Evolutionary conservation across 371 early-diverging fungal species (phyloP).

Genomic region (Parasitella parasitica): DNA sequence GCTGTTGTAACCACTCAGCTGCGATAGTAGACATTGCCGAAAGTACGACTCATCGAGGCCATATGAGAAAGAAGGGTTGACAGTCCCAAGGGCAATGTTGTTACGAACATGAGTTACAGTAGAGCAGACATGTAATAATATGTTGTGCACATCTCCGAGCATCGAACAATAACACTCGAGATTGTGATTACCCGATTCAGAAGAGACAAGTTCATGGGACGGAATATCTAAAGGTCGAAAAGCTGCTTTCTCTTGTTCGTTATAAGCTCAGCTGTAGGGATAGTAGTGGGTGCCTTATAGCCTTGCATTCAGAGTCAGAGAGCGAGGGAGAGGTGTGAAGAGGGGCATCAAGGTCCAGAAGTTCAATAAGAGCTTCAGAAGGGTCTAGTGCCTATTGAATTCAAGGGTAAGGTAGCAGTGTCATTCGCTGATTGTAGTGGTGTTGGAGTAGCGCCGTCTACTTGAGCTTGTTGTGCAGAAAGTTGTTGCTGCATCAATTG

Average conservation of each 20-base stretch:
- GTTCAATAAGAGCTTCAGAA: neutral
- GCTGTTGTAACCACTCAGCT: too few species aligned
- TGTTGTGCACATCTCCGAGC: neutral
- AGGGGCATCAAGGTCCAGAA: neutral
- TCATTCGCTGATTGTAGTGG: slow-evolving; percentile 1
- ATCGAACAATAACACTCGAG: neutral
- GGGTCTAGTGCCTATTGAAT: neutral
- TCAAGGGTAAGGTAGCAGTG: neutral
- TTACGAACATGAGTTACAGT: too few species aligned
- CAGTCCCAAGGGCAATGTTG: too few species aligned
- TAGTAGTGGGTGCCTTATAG: slow-evolving; percentile 7
- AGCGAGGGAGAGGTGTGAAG: neutral
- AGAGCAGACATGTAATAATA: neutral
- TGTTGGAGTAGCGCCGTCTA: neutral
- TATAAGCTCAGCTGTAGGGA: neutral
- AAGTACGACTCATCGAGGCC: too few species aligned
- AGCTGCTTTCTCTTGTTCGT: slow-evolving; percentile 5
- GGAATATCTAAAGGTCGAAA: neutral
- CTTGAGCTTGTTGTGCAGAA: too few species aligned
- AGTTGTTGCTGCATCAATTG: too few species aligned
- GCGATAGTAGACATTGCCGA: too few species aligned
- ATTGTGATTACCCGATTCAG: neutral
- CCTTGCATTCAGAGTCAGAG: slow-evolving; percentile 9
- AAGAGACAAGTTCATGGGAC: neutral
- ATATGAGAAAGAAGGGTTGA: too few species aligned